These are phyloP conservation scores for Globisporangium paddicum DNA, from an alignment of 352 stramenopile species.

Conservation along the genomic window DNA sequence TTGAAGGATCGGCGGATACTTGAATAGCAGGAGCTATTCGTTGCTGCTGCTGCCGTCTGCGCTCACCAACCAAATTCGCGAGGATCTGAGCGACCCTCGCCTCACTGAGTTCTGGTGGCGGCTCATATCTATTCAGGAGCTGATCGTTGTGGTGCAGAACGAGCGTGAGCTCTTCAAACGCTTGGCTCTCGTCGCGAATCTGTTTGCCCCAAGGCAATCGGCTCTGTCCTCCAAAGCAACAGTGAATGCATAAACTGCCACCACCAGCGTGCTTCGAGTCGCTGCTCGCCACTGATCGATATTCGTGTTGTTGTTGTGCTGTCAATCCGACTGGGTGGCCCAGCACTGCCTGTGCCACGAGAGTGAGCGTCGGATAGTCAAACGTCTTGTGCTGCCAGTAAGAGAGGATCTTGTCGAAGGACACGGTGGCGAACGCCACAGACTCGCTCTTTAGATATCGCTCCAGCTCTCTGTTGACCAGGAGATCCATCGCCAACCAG, in stretches of 20 bases:
- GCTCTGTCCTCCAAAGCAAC: slow-evolving; percentile 6
- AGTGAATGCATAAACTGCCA: neutral
- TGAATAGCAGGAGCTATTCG: neutral
- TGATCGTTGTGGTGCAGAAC: slow-evolving; percentile 9
- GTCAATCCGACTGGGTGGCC: slow-evolving; percentile 2
- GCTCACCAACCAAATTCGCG: neutral
- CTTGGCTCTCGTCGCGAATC: slow-evolving; percentile 5
- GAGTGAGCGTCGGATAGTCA: slow-evolving; percentile 17
- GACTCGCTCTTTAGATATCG: slow-evolving; percentile 19
- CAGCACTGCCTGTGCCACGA: slow-evolving; percentile 8
- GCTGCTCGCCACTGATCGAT: neutral
- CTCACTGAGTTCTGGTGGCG: neutral
- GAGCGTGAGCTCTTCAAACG: slow-evolving; percentile 9
- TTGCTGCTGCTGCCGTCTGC: slow-evolving; percentile 4
- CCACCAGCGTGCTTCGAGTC: neutral
- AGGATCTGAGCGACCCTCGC: neutral
- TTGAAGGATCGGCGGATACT: neutral
- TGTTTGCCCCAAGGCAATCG: neutral
- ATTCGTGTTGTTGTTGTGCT: neutral
- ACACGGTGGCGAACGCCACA: slow-evolving; percentile 12
- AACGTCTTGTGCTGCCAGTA: slow-evolving; percentile 24
- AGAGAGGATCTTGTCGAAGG: slow-evolving; percentile 16
- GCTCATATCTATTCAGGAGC: neutral
- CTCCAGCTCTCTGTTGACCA: slow-evolving; percentile 13
- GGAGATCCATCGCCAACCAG: neutral